Evolutionary conservation across 345 rosid genomes (phyloP), one percentile per base, ranked within the genome.

Genomic region (Eucalyptus grandis): DNA sequence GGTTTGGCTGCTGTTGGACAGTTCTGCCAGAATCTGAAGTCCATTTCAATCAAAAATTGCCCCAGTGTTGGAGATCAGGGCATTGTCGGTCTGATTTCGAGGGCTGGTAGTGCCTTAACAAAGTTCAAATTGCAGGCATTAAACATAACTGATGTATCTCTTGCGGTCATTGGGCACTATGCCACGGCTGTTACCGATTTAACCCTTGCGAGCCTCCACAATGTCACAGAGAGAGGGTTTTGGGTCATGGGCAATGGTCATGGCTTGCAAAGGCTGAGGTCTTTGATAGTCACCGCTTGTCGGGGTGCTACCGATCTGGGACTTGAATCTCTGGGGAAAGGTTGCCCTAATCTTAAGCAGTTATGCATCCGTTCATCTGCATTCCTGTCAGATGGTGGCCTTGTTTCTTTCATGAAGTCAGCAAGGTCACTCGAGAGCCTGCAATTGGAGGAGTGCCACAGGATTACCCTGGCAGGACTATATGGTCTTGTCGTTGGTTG

Each of bases 201-300:
- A 77, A 92, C 94, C 60, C 98, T 98, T 53, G 82, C 90, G 72
- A 93, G 89, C 72, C 96, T 98, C 54, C 92, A 93, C 27, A 92
- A 94, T 86, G 97, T 96, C 67, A 94, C 90, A 4, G 99, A 98
- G 94, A 96, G 92, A 91, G 99, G 99, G 34, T 96, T 98, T 90
- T 98, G 99, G 99, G 98, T 97, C 81, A 96, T 98, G 99, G 99
- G 97, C 51, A 96, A 93, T 85, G 98, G 96, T n/a, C 93, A 94
- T 6, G 99, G 98, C 43, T 92, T 98, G 90, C 99, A 97, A 91
- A 96, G 95, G 86, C 89, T 98, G 90, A 94, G 91, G 87, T 95
- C 99, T 86, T 88, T 98, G 6, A 87, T 95, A 31, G 92, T 98
- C 87, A 51, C 93, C 49, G 93, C 97, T 13, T 98, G 99, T 93